phyloP scores from a whole-genome alignment of 768 basidiomycete genomes.

The Collybiopsis luxurians region DNA sequence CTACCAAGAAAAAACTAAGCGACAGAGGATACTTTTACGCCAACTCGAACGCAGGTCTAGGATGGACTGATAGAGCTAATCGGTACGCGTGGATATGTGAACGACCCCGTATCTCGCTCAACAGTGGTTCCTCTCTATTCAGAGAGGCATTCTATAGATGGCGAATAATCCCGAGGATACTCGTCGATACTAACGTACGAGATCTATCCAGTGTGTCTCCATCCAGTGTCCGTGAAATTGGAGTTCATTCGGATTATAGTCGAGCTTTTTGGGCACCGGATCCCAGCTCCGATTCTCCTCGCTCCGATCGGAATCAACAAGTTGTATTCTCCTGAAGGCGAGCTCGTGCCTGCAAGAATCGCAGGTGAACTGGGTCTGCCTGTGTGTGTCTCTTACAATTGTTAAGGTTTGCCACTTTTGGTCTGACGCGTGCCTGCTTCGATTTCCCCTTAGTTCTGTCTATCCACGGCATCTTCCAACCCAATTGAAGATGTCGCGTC shows the following conservation, averaged over 20 bases:
- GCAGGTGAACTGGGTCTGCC: conserved; percentile 47
- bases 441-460: conserved; percentile 36
- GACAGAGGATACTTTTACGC: conserved; percentile 51
- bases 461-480: conserved; percentile 49
- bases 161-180: conserved; percentile 54
- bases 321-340: conserved; percentile 42
- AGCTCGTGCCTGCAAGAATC: conserved; percentile 44
- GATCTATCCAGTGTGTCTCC: conserved; percentile 41
- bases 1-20: conserved; percentile 39
- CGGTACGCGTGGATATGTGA: conserved; percentile 22
- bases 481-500: conserved; percentile 49
- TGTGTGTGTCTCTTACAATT: conserved; percentile 15
- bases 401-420: too few relatives aligned
- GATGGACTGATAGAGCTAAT: conserved; percentile 52
- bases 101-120: too few relatives aligned
- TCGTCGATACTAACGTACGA: conserved; percentile 49
- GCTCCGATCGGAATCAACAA: conserved; percentile 59
- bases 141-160: conserved; percentile 53
- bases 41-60: conserved; percentile 49
- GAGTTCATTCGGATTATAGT: conserved; percentile 17
- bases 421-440: conserved; percentile 6
- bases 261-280: conserved; percentile 43
- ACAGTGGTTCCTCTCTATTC: too few relatives aligned
- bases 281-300: conserved; percentile 51
- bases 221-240: too few relatives aligned